Conservation (phyloP, 345 rosid genomes). For the Triadica sebifera region DNA sequence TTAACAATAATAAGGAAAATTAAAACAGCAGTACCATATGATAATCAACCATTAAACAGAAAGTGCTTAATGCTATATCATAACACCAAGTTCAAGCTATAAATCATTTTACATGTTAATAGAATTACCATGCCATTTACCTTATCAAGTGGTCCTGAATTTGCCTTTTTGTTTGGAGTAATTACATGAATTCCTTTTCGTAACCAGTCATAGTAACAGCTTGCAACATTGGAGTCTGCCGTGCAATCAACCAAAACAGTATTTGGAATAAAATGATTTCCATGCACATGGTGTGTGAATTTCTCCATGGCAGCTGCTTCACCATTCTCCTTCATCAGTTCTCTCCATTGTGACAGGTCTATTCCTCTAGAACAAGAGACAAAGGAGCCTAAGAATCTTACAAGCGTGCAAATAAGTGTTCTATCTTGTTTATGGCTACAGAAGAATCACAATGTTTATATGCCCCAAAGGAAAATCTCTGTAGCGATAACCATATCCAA, state of each 20-base stretch:
- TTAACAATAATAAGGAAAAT: background rate
- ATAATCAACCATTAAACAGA: background rate
- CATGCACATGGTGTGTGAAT: constrained; percentile 76
- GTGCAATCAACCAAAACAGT: constrained; percentile 97
- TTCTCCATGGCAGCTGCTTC: constrained; percentile 73
- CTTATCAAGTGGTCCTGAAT: constrained; percentile 99
- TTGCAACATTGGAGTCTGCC: constrained; percentile 79
- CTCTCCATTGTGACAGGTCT: constrained; percentile 84
- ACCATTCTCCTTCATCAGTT: constrained; percentile 60
- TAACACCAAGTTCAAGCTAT: background rate
- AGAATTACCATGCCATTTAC: constrained; percentile 30
- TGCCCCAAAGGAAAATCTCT: background rate
- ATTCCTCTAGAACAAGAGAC: constrained; percentile 58
- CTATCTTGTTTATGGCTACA: background rate
- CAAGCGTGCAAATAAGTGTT: background rate
- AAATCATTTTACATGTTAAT: background rate
- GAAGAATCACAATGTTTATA: background rate
- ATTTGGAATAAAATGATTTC: constrained; percentile 91
- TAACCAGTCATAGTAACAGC: constrained; percentile 81
- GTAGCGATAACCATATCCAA: background rate
- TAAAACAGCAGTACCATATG: background rate
- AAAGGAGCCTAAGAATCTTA: background rate
- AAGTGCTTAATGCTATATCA: background rate
- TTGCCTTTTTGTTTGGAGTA: constrained; percentile 95
- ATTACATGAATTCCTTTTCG: constrained; percentile 91